These are phyloP conservation scores for Fusarium coicis DNA, from an alignment of 2,329 filamentous ascomycete species.

Conservation along the genomic window DNA sequence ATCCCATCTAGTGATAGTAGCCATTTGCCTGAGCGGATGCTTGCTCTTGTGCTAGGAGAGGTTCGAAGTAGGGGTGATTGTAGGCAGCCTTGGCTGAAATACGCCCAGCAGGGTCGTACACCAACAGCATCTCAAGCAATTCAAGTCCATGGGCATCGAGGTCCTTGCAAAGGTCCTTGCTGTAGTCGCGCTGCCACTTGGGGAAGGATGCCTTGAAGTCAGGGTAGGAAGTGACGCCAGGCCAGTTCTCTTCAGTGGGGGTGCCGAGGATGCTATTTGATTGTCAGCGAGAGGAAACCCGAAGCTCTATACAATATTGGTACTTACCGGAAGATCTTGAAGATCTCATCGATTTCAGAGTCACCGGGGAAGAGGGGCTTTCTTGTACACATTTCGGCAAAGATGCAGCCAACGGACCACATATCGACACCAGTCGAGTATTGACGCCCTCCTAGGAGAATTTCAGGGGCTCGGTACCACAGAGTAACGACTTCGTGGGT, in stretches of 20 bases:
- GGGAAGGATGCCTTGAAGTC: constrained; percentile 94
- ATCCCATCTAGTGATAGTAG: constrained; percentile 51
- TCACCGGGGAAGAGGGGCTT: constrained; percentile 94
- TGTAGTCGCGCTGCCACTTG: constrained; percentile 83
- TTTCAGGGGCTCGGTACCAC: constrained; percentile 93
- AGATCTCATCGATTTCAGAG: constrained; percentile 67
- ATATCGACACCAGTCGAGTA: constrained; percentile 96
- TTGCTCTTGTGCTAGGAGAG: constrained; percentile 48
- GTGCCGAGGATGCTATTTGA: constrained; percentile 77
- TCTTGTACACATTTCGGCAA: constrained; percentile 95
- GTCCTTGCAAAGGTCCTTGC: constrained; percentile 72
- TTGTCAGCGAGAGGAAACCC: constrained; percentile 11
- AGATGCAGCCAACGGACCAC: constrained; percentile 96
- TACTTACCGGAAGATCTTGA: constrained; percentile 75
- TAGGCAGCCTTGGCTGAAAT: constrained; percentile 91
- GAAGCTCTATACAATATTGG: background rate
- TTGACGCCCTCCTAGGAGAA: constrained; percentile 88
- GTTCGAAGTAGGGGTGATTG: constrained; percentile 82
- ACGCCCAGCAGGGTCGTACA: constrained; percentile 87
- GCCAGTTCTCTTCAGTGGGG: constrained; percentile 84
- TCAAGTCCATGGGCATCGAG: constrained; percentile 79
- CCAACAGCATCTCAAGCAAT: constrained; percentile 75
- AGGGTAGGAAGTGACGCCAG: constrained; percentile 92
- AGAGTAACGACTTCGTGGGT: constrained; percentile 95
- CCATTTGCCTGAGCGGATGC: constrained; percentile 47